Conservation (phyloP, 176 grass and related monocot genomes). For the Musa acuminata region DNA sequence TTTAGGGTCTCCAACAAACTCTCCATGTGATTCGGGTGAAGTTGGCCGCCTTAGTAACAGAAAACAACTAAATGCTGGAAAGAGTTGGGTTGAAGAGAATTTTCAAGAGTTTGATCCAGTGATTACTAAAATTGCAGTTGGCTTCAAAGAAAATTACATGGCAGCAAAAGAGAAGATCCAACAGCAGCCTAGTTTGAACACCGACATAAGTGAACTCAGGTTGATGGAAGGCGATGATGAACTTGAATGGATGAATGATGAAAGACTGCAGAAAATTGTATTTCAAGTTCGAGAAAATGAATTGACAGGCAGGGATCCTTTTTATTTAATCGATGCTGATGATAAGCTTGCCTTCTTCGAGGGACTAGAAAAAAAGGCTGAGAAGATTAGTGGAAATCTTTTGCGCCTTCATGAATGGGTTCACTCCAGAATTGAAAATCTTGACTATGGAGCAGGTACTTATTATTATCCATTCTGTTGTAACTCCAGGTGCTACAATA, state of each 20-base stretch:
- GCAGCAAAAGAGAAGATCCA: conserved; percentile 21
- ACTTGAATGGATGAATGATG: conserved; percentile 36
- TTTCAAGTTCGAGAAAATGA: conserved; percentile 35
- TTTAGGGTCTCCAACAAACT: not conserved
- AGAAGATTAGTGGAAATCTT: conserved; percentile 26
- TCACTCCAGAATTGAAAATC: conserved; percentile 34
- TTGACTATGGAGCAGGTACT: conserved; percentile 34
- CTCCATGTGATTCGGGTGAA: not conserved
- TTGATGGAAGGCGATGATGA: conserved; percentile 1
- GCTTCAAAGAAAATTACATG: conserved; percentile 34
- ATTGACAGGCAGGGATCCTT: conserved; percentile 28
- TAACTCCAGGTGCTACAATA: not conserved
- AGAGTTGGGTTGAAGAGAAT: conserved; percentile 20
- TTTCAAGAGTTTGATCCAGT: conserved; percentile 20
- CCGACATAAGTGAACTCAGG: conserved; percentile 14
- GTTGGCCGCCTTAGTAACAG: not conserved
- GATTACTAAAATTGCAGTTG: conserved; percentile 14
- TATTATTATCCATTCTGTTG: not conserved
- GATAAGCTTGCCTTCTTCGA: conserved; percentile 25
- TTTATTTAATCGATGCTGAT: conserved; percentile 20
- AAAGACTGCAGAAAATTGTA: conserved; percentile 25
- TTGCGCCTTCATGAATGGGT: conserved; percentile 20
- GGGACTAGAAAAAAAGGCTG: conserved; percentile 25
- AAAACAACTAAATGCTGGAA: conserved; percentile 8
- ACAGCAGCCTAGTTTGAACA: conserved; percentile 10